Evolutionary conservation across 1,139 yeast species (phyloP), one percentile per base, ranked within the genome.

Genomic region (Zygosaccharomyces sapae): DNA sequence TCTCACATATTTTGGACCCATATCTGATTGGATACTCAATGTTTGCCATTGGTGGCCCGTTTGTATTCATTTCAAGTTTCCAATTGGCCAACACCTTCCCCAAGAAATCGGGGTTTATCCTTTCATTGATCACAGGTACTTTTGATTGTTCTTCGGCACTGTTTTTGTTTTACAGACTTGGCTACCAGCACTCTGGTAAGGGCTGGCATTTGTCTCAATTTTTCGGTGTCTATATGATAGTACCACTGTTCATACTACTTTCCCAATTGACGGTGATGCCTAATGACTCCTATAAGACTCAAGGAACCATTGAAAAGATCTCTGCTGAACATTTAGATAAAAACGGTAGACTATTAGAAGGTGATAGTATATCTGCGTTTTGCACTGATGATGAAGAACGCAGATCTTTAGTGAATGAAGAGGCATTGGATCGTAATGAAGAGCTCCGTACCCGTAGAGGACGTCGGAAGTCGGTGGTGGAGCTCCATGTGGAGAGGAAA

Each of bases 181-280:
- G 78, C 30, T 86, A 85, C 63, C 78, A 81, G 56, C 73, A 75
- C 46, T 54, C 67, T 33, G 51, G 54, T 33, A 44, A 52, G 2
- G 48, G 59, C 3, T 53, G 73, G 22, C 58, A 74, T 1, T 61
- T 87, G 5, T 61, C 73, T 16, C 70, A 66, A 41, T 88, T 90
- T 63, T 87, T 90, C 70, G 67, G 76, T 12, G 63, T 70, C 51
- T 92, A 87, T 61, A 64, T 86, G 59, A 57, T 79, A 4, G 88
- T 88, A 2, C 96, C 97, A 0, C 47, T 79, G 0, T 85, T 86
- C 62, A 87, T 89, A 41, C 67, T 86, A 10, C 38, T 80, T 1
- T 86, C 92, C 56, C 96, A 88, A 65, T 33, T 83, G 6, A 72
- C 80, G 35, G 70, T 89, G 29, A 88, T 90, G 96, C 97, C 97